These are phyloP conservation scores for Ochromonas danica DNA, from an alignment of 108 stramenopile genomes.

Conservation along the genomic window DNA sequence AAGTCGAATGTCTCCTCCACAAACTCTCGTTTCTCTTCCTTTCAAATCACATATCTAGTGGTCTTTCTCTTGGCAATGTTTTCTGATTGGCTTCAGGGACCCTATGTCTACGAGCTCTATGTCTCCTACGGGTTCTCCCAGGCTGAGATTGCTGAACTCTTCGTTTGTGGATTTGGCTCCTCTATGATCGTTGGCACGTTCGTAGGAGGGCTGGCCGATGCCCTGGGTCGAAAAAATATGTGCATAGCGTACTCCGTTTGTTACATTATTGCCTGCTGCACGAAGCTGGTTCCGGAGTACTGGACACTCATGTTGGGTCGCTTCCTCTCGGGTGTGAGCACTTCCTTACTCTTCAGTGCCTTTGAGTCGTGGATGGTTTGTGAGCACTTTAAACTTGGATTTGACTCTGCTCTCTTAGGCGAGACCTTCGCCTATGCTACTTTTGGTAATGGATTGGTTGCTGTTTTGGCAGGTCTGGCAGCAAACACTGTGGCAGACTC, in stretches of 20 bases:
- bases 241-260: constrained; percentile 24
- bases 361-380: constrained; percentile 37
- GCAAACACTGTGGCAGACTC: constrained; percentile 21
- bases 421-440: constrained; percentile 34
- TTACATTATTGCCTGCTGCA: constrained; percentile 23
- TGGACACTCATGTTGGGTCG: constrained; percentile 39
- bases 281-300: constrained; percentile 31
- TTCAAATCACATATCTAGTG: constrained; percentile 30
- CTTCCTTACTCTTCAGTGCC: constrained; percentile 14
- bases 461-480: constrained; percentile 23
- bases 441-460: constrained; percentile 37
- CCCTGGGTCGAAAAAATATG: constrained; percentile 24
- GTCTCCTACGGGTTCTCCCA: constrained; percentile 36
- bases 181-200: constrained; percentile 35
- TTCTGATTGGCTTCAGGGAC: constrained; percentile 39
- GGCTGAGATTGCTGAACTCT: constrained; percentile 21
- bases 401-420: background rate
- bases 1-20: background rate
- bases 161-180: constrained; percentile 33
- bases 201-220: constrained; percentile 37
- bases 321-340: constrained; percentile 20
- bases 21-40: background rate
- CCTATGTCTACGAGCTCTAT: constrained; percentile 37
- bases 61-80: constrained; percentile 36
- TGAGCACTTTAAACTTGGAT: constrained; percentile 8